Base-by-base conservation (phyloP, 202 grass and related monocot genomes). In the Schoenoplectus tabernaemontani region DNA sequence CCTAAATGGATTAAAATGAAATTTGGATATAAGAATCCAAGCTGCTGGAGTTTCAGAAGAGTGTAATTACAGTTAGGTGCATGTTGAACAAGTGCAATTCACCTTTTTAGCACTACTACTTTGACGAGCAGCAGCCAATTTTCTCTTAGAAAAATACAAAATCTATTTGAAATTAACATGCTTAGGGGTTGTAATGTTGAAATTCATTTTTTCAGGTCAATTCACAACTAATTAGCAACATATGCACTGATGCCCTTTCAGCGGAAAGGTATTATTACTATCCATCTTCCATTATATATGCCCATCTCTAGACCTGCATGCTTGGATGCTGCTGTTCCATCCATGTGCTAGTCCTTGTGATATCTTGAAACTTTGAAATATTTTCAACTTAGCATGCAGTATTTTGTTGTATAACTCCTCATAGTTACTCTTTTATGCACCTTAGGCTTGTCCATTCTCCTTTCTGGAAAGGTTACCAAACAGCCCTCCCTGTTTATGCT, bases 141-240 rank as follows among this genome's bases (percentile, higher is more conserved):
- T n/a, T n/a, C n/a, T n/a, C n/a, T n/a, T n/a, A n/a, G n/a, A n/a
- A n/a, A n/a, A n/a, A n/a, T n/a, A n/a, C n/a, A n/a, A n/a, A n/a
- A n/a, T n/a, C n/a, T n/a, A n/a, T n/a, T n/a, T n/a, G n/a, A n/a
- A n/a, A n/a, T n/a, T n/a, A n/a, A n/a, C n/a, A n/a, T 75, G 54
- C 6, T 71, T n/a, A 24, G 78, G 3, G 12, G 51, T 62, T 82
- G 37, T 68, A 77, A 19, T 83, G 17, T 83, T 22, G 13, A 42
- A 81, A 77, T 70, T 73, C 0, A 56, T 51, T 33, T 70, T 90
- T 86, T 73, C 83, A 95, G 95, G 95, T 98, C 9, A 98, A 95
- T 87, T 98, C 95, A 51, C 89, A 98, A 84, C 87, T 92, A 82
- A 85, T 98, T 78, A 91, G 89, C 60, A 98, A 98, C 84, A 83